Conservation (phyloP, 768 basidiomycete genomes). For the Phylloporus rhodoxanthus region DNA sequence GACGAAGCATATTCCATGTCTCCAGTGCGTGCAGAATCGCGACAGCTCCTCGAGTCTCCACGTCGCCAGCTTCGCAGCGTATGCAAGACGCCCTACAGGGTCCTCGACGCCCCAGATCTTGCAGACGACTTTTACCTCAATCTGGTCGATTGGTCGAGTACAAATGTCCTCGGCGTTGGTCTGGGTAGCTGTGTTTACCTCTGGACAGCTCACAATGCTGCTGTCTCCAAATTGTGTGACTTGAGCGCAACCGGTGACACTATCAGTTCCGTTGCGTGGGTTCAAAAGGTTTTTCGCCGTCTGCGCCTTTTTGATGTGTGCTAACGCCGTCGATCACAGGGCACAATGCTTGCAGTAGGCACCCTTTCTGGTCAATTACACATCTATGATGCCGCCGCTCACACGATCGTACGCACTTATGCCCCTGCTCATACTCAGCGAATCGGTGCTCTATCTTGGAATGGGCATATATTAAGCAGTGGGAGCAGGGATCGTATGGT, state of each 20-base stretch:
- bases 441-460: conserved; percentile 95
- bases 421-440: conserved; percentile 79
- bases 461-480: conserved; percentile 76
- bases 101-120: conserved; percentile 93
- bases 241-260: conserved; percentile 57
- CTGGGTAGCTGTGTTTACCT: conserved; percentile 90
- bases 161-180: conserved; percentile 92
- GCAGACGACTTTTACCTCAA: conserved; percentile 99
- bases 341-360: conserved; percentile 87
- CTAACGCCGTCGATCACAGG: conserved; percentile 33
- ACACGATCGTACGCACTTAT: conserved; percentile 75
- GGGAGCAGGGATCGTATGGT: conserved; percentile 90
- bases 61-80: conserved; percentile 75
- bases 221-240: conserved; percentile 89
- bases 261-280: conserved; percentile 90
- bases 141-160: conserved; percentile 94
- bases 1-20: conserved; percentile 88
- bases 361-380: conserved; percentile 85
- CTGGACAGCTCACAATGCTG: conserved; percentile 93
- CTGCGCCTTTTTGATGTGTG: not conserved
- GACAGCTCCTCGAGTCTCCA: conserved; percentile 78
- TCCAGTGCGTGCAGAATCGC: conserved; percentile 80
- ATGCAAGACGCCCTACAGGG: conserved; percentile 93
- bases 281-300: conserved; percentile 52
- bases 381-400: conserved; percentile 86